Conservation (phyloP, 768 basidiomycete genomes). For the Scleroderma bovista region DNA sequence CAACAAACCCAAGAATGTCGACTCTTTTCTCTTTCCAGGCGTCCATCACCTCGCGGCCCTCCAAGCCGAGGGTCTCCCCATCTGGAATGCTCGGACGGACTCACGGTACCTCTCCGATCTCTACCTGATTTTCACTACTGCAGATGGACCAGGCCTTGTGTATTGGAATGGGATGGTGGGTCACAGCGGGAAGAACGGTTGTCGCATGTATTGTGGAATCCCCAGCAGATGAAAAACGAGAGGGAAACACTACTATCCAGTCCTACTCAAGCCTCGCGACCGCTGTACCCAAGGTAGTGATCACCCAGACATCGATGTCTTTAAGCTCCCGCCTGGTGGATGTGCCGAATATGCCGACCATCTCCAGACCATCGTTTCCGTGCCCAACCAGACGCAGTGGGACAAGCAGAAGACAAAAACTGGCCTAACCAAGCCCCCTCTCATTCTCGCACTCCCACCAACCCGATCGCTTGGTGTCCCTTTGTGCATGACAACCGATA, state of each 20-base stretch:
- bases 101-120: constrained; percentile 10
- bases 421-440: constrained; percentile 31
- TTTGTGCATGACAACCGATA: constrained; percentile 32
- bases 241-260: constrained; percentile 30
- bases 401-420: constrained; percentile 23
- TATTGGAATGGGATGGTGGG: constrained; percentile 31
- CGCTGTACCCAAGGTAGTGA: constrained; percentile 19
- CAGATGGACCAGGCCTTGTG: constrained; percentile 25
- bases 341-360: constrained; percentile 3
- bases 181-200: constrained; percentile 30
- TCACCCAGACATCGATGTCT: constrained; percentile 28
- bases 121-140: constrained; percentile 12
- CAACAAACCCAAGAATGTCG: constrained; percentile 25
- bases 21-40: constrained; percentile 29
- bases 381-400: constrained; percentile 19
- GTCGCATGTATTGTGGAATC: constrained; percentile 28
- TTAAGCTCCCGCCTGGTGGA: constrained; percentile 6
- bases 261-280: constrained; percentile 21
- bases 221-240: constrained; percentile 24
- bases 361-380: background rate
- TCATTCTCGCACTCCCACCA: constrained; percentile 30
- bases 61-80: constrained; percentile 24
- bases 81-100: constrained; percentile 27
- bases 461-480: constrained; percentile 26
- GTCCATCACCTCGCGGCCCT: constrained; percentile 21